These are phyloP conservation scores for Zygosaccharomyces gambellarensis DNA, from an alignment of 805 yeast genomes.

Conservation along the genomic window DNA sequence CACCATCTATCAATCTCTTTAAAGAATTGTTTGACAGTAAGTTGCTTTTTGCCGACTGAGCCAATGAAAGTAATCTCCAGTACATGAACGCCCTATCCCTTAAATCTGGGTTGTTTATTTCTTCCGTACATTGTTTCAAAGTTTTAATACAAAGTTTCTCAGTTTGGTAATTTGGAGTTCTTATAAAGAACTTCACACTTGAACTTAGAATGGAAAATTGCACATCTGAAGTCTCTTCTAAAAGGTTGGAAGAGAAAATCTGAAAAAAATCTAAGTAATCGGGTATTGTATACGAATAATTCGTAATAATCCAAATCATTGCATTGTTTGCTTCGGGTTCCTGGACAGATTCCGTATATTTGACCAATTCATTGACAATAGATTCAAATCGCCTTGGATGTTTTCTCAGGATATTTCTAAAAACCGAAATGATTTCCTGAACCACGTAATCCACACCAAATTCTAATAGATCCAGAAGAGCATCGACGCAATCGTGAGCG, in stretches of 20 bases:
- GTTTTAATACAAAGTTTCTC: conserved; percentile 55
- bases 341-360: conserved; percentile 47
- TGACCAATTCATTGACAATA: conserved; percentile 40
- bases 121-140: conserved; percentile 67
- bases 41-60: conserved; percentile 26
- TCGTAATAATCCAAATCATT: conserved; percentile 80
- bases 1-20: conserved; percentile 52
- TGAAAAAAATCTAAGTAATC: conserved; percentile 25
- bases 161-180: conserved; percentile 46
- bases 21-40: conserved; percentile 38
- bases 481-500: conserved; percentile 59
- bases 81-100: conserved; percentile 82
- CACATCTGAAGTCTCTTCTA: conserved; percentile 66
- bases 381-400: conserved; percentile 58
- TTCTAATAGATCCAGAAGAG: conserved; percentile 53
- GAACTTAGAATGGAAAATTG: conserved; percentile 74
- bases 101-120: conserved; percentile 73
- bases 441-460: conserved; percentile 68
- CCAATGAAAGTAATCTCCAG: conserved; percentile 65
- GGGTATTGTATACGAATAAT: conserved; percentile 48
- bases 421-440: conserved; percentile 74
- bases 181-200: conserved; percentile 60
- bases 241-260: conserved; percentile 40
- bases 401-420: conserved; percentile 69
- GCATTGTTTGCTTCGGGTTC: conserved; percentile 80